Evolutionary conservation across 2,329 filamentous ascomycete species (phyloP), one percentile per base, ranked within the genome.

Genomic region (Diaporthe sp.): DNA sequence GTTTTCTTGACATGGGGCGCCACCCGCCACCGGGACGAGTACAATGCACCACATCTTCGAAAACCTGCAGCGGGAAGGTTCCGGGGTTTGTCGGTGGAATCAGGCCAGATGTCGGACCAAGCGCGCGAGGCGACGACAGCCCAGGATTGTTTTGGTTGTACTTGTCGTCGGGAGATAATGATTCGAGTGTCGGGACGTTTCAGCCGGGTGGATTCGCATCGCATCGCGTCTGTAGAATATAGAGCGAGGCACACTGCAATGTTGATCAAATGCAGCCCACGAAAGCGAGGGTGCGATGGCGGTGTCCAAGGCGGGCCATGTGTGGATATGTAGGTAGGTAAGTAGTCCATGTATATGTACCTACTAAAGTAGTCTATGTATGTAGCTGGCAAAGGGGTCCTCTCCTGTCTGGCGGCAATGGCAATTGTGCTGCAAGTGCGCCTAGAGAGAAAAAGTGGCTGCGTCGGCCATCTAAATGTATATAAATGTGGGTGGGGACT

Each of bases 401-500:
- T 3, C 28, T 49, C 37, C 22, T 3, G 19, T 49, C 5, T 17
- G 42, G 19, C 42, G 34, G 58, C n/a, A 42, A 19, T 34, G 28
- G 42, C 31, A 51, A 68, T 68, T 25, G 13, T 39, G 62, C 46
- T 68, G 31, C 46, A 53, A 53, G 49, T 68, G 62, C 62, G 62
- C 62, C 62, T 53, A 53, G 62, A 7, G 22, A 31, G 4, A 68
- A 39, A 53, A 53, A 53, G 46, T n/a, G 22, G 19, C 34, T 6
- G 42, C 61, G 34, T 65, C 31, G 3, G 44, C 37, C 37, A 19
- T 62, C 39, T 68, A 44, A 59, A 49, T 46, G n/a, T 42, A 44
- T 34, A 44, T 65, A 65, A 49, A 59, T 25, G 69, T 49, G 28
- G 44, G 28, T 72, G 75, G 72, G 61, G 59, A 65, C 25, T 46